These are phyloP conservation scores for Cladosporium sp. DNA, from an alignment of 2,329 filamentous ascomycete genomes.

Conservation along the genomic window DNA sequence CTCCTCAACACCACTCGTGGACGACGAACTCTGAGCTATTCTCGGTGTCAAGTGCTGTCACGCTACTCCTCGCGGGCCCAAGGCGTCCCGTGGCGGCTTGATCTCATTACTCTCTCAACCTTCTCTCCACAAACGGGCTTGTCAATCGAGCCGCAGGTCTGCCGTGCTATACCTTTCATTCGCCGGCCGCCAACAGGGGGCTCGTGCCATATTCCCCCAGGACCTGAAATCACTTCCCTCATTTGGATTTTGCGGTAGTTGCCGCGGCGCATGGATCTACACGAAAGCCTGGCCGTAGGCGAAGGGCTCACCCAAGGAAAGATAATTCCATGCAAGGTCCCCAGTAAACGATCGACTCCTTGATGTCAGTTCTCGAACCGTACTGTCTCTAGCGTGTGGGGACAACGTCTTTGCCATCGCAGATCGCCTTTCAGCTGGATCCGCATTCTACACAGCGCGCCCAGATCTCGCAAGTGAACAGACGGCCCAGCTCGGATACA, in stretches of 20 bases:
- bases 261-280: not conserved
- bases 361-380: no score
- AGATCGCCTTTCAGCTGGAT: not conserved
- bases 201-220: no score
- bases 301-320: not conserved
- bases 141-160: no score
- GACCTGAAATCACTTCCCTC: no score
- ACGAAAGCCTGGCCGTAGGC: not conserved
- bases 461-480: not conserved
- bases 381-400: not conserved
- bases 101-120: no score
- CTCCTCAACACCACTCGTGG: no score
- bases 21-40: not conserved
- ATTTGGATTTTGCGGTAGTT: not conserved
- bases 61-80: no score
- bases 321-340: conserved; percentile 2
- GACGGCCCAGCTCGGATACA: not conserved
- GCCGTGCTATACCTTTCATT: no score
- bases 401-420: not conserved
- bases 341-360: not conserved
- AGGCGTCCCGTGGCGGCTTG: no score
- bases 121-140: no score
- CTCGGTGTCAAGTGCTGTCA: no score
- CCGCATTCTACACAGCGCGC: not conserved
- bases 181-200: no score